Evolutionary conservation across 176 grass and related monocot species (phyloP), one percentile per base, ranked within the genome.

Genomic region (Cenchrus americanus): DNA sequence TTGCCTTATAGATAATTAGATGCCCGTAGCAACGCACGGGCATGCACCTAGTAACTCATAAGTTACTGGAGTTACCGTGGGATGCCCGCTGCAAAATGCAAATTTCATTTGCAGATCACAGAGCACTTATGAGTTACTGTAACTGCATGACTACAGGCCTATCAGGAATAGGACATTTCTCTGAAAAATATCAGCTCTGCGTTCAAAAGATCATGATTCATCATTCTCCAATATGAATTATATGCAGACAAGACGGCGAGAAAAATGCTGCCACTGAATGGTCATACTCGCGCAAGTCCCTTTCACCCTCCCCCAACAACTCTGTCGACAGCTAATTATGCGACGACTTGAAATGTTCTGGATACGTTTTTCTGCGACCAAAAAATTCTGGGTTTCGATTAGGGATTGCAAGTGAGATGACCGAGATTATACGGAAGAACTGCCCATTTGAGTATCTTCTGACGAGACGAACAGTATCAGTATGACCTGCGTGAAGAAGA

Each of bases 221-320:
- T 69, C 11, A 44, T 2, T 68, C 40, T 61, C 8, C 3, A 0
- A 84, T 6, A 41, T 59, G 61, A 67, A 66, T 18, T 58, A 14
- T 58, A 14, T n/a, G 37, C 52, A 13, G 55, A 58, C 67, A 47
- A 53, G 54, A 80, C 58, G 71, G 87, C 87, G 77, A 43, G 78
- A 76, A 89, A 77, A 81, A 50, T 46, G 87, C 87, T 73, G 77
- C 54, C 82, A 40, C 82, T 30, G 0, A 12, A 17, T 7, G 6
- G 30, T 75, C 24, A 47, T 37, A 23, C 70, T 48, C 44, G 63
- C 53, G 12, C 5, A 2, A 53, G 55, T 73, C 30, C 14, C 14
- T 54, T 60, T 68, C 19, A 6, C 34, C 11, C 41, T 59, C 58
- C 9, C 48, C 23, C 61, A 76, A 27, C 37, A 42, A 43, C 19